phyloP scores from a whole-genome alignment of 805 yeast species.

The Wickerhamiella qilinensis region DNA sequence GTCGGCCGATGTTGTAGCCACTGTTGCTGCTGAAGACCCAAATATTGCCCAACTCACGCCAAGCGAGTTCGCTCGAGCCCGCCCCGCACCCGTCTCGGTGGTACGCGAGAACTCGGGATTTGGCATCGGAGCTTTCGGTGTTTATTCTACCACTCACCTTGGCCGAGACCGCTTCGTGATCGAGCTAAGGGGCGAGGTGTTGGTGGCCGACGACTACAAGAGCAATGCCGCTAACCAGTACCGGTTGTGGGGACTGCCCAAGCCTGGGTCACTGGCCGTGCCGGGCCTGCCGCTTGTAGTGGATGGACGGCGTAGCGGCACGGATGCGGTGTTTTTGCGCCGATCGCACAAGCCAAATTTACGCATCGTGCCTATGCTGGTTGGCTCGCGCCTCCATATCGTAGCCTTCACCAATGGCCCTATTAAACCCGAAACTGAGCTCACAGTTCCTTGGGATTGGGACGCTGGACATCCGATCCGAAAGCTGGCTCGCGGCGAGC shows the following conservation, averaged over 20 bases:
- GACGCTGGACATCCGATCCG: constrained; percentile 61
- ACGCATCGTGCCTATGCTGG: constrained; percentile 33
- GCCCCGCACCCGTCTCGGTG: not conserved
- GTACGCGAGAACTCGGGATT: not conserved
- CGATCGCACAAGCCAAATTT: constrained; percentile 68
- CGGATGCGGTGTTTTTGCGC: constrained; percentile 56
- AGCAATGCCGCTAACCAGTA: constrained; percentile 62
- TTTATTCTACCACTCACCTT: not conserved
- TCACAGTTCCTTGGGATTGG: constrained; percentile 83
- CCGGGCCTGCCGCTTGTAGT: constrained; percentile 48
- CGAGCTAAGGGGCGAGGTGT: constrained; percentile 62
- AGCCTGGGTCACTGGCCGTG: constrained; percentile 37
- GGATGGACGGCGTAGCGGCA: constrained; percentile 71
- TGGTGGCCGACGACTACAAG: constrained; percentile 45
- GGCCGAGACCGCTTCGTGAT: constrained; percentile 25
- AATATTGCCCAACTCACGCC: not conserved
- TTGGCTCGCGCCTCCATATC: constrained; percentile 30
- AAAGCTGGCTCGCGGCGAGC: constrained; percentile 25
- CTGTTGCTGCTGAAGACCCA: not conserved
- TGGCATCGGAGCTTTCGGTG: not conserved
- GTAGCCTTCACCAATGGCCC: constrained; percentile 39
- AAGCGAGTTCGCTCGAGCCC: not conserved
- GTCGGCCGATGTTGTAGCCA: not conserved
- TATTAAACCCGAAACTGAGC: constrained; percentile 50
- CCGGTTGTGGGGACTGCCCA: constrained; percentile 51